phyloP scores from a whole-genome alignment of 176 grass and related monocot genomes.

The Dactylis glomerata region DNA sequence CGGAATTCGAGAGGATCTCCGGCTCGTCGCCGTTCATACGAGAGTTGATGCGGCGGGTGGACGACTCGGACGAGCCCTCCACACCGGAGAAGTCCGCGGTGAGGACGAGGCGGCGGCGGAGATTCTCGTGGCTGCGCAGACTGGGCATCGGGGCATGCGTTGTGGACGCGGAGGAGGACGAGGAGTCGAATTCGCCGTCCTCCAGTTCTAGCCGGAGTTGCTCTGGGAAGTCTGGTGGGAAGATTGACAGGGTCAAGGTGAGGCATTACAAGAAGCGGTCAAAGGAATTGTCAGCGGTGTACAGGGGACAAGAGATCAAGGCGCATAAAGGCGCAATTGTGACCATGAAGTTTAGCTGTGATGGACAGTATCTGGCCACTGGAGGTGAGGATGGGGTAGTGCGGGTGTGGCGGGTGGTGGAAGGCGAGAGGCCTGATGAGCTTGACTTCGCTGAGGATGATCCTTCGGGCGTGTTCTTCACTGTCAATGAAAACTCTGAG shows the following conservation, averaged over 20 bases:
- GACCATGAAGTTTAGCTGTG: slow-evolving; percentile 77
- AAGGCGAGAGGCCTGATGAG: slow-evolving; percentile 42
- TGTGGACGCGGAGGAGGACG: slow-evolving; percentile 28
- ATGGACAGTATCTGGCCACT: slow-evolving; percentile 69
- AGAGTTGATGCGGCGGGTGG: slow-evolving; percentile 66
- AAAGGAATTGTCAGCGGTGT: slow-evolving; percentile 77
- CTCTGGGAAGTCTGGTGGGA: slow-evolving; percentile 19
- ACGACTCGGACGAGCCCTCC: slow-evolving; percentile 30
- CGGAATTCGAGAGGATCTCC: slow-evolving; percentile 60
- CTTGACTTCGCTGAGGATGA: slow-evolving; percentile 51
- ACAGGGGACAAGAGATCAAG: slow-evolving; percentile 78
- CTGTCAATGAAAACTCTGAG: slow-evolving; percentile 61
- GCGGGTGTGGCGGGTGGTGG: slow-evolving; percentile 68
- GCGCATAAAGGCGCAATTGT: slow-evolving; percentile 70
- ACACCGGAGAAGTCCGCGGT: slow-evolving; percentile 21
- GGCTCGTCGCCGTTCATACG: slow-evolving; percentile 66
- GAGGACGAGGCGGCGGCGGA: slow-evolving; percentile 22
- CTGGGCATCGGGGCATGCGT: slow-evolving; percentile 54
- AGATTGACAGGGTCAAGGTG: slow-evolving; percentile 53
- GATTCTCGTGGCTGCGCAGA: slow-evolving; percentile 67
- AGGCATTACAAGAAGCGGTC: slow-evolving; percentile 58
- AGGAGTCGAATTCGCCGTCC: slow-evolving; percentile 38
- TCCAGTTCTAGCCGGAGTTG: slow-evolving; percentile 35
- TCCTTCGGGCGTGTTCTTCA: slow-evolving; percentile 72
- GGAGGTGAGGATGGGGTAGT: slow-evolving; percentile 83